phyloP scores from a whole-genome alignment of 352 stramenopile species.

The Thalassiosira mediterranea region DNA sequence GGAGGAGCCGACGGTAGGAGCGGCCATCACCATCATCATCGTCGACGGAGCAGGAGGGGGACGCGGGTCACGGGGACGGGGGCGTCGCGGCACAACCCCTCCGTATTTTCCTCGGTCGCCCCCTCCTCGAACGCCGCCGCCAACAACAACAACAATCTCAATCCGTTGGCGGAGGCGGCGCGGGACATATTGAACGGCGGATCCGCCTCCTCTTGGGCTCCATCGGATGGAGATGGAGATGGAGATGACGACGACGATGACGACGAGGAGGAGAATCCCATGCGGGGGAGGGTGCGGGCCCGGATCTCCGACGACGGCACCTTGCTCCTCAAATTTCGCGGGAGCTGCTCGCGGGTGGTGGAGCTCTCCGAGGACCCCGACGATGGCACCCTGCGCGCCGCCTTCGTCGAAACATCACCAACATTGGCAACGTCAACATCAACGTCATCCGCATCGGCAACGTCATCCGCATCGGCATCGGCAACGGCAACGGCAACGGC shows the following conservation, averaged over 20 bases:
- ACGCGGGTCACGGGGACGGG: slow-evolving; percentile 34
- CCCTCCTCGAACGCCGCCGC: not conserved
- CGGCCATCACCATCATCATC: too few species aligned
- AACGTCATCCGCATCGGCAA: slow-evolving; percentile 5
- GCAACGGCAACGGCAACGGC: too few species aligned
- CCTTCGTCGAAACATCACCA: not conserved
- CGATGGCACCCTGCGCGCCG: not conserved
- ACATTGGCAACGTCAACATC: slow-evolving; percentile 2
- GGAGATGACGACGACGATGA: slow-evolving; percentile 1
- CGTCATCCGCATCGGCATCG: too few species aligned
- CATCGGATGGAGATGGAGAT: not conserved
- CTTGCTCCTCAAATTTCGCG: slow-evolving; percentile 31
- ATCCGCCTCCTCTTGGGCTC: not conserved
- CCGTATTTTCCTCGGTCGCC: slow-evolving; percentile 37
- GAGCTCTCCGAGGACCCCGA: not conserved
- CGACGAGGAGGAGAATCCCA: slow-evolving; percentile 26
- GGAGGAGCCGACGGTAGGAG: too few species aligned
- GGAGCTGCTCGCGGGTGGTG: not conserved
- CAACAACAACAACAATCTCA: not conserved
- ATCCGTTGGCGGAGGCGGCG: slow-evolving; percentile 14
- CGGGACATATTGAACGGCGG: slow-evolving; percentile 27
- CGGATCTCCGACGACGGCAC: slow-evolving; percentile 9
- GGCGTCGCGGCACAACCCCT: slow-evolving; percentile 32
- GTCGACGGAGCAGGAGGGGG: too few species aligned
- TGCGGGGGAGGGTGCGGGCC: slow-evolving; percentile 35